Evolutionary conservation across 768 basidiomycete species (phyloP).

Genomic region (Mycena kentingensis): DNA sequence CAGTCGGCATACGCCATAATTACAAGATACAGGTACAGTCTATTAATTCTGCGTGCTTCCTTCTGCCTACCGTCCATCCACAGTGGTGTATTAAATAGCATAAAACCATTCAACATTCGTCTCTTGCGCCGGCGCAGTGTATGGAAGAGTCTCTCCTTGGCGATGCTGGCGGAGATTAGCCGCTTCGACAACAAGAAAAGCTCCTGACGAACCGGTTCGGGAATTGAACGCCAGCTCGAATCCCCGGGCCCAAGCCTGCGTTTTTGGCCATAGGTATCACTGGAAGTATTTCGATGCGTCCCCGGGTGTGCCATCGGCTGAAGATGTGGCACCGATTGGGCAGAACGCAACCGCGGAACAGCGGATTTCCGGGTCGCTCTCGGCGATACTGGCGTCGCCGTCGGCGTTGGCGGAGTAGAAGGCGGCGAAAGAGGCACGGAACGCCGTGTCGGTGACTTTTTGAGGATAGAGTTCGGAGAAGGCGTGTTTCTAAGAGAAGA

Average conservation of each 20-base stretch:
- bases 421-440: constrained; percentile 20
- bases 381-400: constrained; percentile 33
- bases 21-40: neutral
- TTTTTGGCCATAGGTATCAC: constrained; percentile 9
- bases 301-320: constrained; percentile 7
- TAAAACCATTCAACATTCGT: too few relatives aligned
- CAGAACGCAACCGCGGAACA: constrained; percentile 15
- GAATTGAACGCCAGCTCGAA: too few relatives aligned
- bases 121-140: too few relatives aligned
- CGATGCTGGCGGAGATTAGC: too few relatives aligned
- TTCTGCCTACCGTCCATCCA: too few relatives aligned
- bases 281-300: constrained; percentile 28
- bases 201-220: neutral
- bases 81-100: too few relatives aligned
- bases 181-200: too few relatives aligned
- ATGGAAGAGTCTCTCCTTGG: too few relatives aligned
- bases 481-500: constrained; percentile 16
- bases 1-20: neutral
- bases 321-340: constrained; percentile 27
- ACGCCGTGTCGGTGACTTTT: constrained; percentile 18
- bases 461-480: constrained; percentile 25
- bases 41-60: too few relatives aligned
- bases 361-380: neutral
- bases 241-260: too few relatives aligned
- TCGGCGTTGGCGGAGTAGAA: constrained; percentile 38